phyloP scores from a whole-genome alignment of 257 asterid genomes.

The Prunella vulgaris region DNA sequence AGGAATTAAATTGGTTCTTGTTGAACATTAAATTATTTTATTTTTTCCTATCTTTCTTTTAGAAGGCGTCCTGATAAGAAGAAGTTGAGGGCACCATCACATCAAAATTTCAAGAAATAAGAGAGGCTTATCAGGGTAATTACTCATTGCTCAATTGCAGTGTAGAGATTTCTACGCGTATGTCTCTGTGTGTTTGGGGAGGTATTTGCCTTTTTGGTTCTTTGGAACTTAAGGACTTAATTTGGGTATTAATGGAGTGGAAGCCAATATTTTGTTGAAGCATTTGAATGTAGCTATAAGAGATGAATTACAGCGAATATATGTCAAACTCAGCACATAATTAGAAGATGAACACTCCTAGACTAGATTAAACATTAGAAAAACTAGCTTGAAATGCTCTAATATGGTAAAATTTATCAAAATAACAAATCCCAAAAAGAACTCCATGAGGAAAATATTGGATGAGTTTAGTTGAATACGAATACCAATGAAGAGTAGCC shows the following conservation, averaged over 20 bases:
- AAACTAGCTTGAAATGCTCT: background rate
- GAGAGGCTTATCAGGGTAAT: slow-evolving; percentile 80
- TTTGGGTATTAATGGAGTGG: background rate
- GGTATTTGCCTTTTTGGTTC: background rate
- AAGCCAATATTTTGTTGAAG: background rate
- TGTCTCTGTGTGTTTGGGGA: background rate
- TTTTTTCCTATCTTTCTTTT: background rate
- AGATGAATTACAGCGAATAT: background rate
- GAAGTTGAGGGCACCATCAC: slow-evolving; percentile 53
- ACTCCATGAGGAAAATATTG: background rate
- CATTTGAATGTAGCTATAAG: background rate
- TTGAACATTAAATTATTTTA: background rate
- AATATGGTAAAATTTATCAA: background rate
- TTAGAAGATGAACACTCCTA: background rate
- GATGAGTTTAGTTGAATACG: background rate
- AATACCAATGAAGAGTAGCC: background rate
- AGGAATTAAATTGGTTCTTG: no score
- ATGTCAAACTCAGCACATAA: background rate
- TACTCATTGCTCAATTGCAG: background rate
- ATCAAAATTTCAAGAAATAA: slow-evolving; percentile 87
- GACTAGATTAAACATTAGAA: background rate
- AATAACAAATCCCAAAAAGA: background rate
- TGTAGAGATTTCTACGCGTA: background rate
- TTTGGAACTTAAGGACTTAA: background rate
- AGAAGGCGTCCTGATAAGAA: slow-evolving; percentile 98